Evolutionary conservation across 768 basidiomycete species (phyloP), one percentile per base, ranked within the genome.

Genomic region (Russula dissimulans): DNA sequence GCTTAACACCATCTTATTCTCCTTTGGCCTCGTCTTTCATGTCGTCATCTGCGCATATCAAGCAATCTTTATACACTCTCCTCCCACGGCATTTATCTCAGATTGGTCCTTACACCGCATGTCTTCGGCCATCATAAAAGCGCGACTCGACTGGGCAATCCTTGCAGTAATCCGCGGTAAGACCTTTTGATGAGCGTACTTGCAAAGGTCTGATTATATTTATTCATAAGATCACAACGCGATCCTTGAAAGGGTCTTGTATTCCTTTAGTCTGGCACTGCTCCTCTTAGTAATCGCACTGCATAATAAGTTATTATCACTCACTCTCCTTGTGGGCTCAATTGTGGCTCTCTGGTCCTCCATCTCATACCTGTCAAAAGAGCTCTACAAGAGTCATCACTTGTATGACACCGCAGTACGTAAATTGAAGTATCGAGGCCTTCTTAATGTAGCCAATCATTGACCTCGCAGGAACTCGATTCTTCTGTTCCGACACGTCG

Each of bases 211-310:
- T 56, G 17, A 45, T 41, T 12, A 12, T 38, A 12, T 11, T 36
- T 38, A n/a, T 42, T 4, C 39, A 12, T n/a, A 41, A 77, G 76
- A 69, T 41, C 68, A 70, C 53, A 71, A 69, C 54, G 69, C 71
- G 18, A 60, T 69, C 34, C 57, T 56, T 3, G 69, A 70, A 53
- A 69, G 69, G 15, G 65, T 71, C 18, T 43, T 69, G 29, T 59
- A 62, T 42, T 62, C 67, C 18, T 54, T 69, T 26, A 60, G 67
- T 39, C 61, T 69, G 17, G 67, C 67, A 3, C 26, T 71, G 9
- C 50, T 65, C 26, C 57, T 70, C 52, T 49, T 71, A 15, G 42
- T 61, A 18, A 52, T 53, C 18, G 58, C 64, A 12, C 54, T 67
- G 48, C 53, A 59, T 15, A 55, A 54, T 41, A 45, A 44, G 4